phyloP scores from a whole-genome alignment of 805 yeast genomes.

The Zygosaccharomyces siamensis region DNA sequence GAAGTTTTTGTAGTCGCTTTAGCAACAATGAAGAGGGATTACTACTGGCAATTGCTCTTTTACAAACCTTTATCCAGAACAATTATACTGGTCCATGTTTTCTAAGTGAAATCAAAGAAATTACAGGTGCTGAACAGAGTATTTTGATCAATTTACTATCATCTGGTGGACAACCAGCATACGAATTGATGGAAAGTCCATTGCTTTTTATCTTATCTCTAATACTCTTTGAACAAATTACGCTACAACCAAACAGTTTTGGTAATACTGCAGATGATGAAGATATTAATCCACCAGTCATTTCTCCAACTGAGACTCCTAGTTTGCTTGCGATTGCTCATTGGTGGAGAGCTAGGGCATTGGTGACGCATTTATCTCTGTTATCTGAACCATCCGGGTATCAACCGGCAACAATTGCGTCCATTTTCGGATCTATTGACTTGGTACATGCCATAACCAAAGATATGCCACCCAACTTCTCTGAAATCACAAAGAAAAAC shows the following conservation, averaged over 20 bases:
- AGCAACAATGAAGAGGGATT: slow-evolving; percentile 10
- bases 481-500: slow-evolving; percentile 34
- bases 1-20: slow-evolving; percentile 3
- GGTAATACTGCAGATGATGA: slow-evolving; percentile 11
- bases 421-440: slow-evolving; percentile 30
- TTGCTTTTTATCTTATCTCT: slow-evolving; percentile 42
- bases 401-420: slow-evolving; percentile 35
- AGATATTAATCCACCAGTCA: slow-evolving; percentile 18
- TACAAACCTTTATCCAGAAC: slow-evolving; percentile 66
- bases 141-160: slow-evolving; percentile 38
- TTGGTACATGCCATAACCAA: slow-evolving; percentile 27
- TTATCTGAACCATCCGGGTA: slow-evolving; percentile 56
- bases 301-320: slow-evolving; percentile 26
- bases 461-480: slow-evolving; percentile 24
- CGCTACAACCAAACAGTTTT: slow-evolving; percentile 33
- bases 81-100: slow-evolving; percentile 82
- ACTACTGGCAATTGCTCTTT: slow-evolving; percentile 48
- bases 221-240: slow-evolving; percentile 41
- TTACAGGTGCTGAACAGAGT: slow-evolving; percentile 17
- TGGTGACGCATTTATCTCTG: slow-evolving; percentile 60
- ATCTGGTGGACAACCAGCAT: slow-evolving; percentile 67
- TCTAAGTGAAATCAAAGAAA: slow-evolving; percentile 32
- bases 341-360: slow-evolving; percentile 76
- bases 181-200: slow-evolving; percentile 51
- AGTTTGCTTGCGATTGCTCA: slow-evolving; percentile 44